phyloP scores from a whole-genome alignment of 108 stramenopile species.

The Asterionellopsis glacialis region DNA sequence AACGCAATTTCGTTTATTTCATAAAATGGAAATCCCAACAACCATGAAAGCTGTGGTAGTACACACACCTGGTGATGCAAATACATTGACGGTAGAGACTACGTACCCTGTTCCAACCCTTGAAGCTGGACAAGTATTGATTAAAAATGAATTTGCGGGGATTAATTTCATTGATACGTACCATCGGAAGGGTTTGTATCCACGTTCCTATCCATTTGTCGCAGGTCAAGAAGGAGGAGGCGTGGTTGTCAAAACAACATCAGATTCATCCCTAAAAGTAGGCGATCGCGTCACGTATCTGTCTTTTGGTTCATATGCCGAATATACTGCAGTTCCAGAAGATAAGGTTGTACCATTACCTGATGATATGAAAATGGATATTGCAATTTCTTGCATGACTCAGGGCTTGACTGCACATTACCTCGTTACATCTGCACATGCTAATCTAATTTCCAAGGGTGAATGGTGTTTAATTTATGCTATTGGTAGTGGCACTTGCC shows the following conservation, averaged over 20 bases:
- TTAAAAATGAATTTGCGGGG: conserved; percentile 67
- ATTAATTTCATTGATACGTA: conserved; percentile 84
- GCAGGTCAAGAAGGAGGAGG: conserved; percentile 77
- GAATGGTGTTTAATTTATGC: conserved; percentile 60
- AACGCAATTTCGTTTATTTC: conserved; percentile 3
- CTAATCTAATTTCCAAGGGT: conserved; percentile 34
- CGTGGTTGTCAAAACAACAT: conserved; percentile 37
- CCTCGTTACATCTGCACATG: conserved; percentile 35
- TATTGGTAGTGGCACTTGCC: conserved; percentile 62
- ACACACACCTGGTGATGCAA: conserved; percentile 55
- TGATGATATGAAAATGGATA: conserved; percentile 48
- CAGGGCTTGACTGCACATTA: conserved; percentile 70
- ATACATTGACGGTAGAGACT: conserved; percentile 46
- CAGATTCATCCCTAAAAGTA: conserved; percentile 18
- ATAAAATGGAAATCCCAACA: neutral
- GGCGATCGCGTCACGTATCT: conserved; percentile 53
- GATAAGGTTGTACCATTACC: conserved; percentile 48
- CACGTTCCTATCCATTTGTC: conserved; percentile 52
- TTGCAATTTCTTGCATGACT: conserved; percentile 38
- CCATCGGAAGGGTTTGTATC: conserved; percentile 69
- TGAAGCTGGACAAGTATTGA: conserved; percentile 43
- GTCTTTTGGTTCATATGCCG: conserved; percentile 48
- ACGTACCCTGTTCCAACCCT: conserved; percentile 38
- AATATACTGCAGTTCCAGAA: conserved; percentile 50
- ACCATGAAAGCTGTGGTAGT: conserved; percentile 63